phyloP scores from a whole-genome alignment of 805 yeast genomes.

The Torulaspora quercuum region DNA sequence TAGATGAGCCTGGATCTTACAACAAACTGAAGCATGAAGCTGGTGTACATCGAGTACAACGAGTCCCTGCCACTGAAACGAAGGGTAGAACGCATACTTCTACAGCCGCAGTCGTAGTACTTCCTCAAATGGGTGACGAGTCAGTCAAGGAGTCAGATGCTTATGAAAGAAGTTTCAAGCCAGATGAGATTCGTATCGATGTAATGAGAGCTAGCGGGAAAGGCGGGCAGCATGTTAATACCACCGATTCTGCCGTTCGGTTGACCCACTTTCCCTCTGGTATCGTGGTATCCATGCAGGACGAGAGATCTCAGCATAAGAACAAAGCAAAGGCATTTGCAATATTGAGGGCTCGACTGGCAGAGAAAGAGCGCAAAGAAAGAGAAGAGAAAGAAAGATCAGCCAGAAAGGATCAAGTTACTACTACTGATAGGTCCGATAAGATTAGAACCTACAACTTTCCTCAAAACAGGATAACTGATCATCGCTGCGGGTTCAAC shows the following conservation, averaged over 20 bases:
- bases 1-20: conserved; percentile 76
- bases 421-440: conserved; percentile 85
- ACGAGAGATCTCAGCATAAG: conserved; percentile 90
- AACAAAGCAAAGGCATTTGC: conserved; percentile 91
- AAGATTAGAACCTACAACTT: conserved; percentile 91
- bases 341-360: conserved; percentile 76
- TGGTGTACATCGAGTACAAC: conserved; percentile 94
- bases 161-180: conserved; percentile 68
- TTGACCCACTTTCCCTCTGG: conserved; percentile 91
- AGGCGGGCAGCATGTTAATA: conserved; percentile 97
- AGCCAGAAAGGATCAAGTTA: conserved; percentile 76
- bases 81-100: conserved; percentile 95
- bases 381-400: conserved; percentile 61
- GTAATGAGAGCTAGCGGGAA: conserved; percentile 97
- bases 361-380: conserved; percentile 69
- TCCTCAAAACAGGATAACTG: conserved; percentile 90
- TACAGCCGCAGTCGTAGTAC: conserved; percentile 90
- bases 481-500: conserved; percentile 82
- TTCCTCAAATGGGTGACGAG: conserved; percentile 73
- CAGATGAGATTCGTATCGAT: conserved; percentile 87
- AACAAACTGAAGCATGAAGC: conserved; percentile 75
- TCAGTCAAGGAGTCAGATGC: conserved; percentile 46
- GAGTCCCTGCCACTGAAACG: conserved; percentile 89
- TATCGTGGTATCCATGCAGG: conserved; percentile 83
- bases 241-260: conserved; percentile 95